Evolutionary conservation across 345 rosid genomes (phyloP).

Genomic region (Cardamine chenopodiifolia): DNA sequence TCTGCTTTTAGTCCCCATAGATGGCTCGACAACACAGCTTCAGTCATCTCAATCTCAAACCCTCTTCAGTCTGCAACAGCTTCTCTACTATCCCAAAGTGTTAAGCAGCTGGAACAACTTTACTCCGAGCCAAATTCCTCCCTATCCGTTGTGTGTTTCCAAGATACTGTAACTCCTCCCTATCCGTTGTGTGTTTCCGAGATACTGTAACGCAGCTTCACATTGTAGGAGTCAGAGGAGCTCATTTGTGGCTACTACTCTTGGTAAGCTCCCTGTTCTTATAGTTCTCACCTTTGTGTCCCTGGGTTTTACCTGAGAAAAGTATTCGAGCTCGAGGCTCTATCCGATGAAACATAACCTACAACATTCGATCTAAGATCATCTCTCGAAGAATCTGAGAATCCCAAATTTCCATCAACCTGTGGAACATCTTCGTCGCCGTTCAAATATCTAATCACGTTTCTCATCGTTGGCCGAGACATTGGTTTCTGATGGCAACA

Average conservation of each 20-base stretch:
- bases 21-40: conserved; percentile 61
- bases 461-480: no score
- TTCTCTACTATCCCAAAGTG: conserved; percentile 65
- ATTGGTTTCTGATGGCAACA: no score
- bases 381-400: no score
- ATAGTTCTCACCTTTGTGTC: conserved; percentile 84
- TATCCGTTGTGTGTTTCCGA: no score
- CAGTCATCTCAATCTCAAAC: conserved; percentile 75
- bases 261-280: conserved; percentile 69
- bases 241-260: conserved; percentile 65
- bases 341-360: no score
- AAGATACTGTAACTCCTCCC: no score
- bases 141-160: conserved; percentile 77
- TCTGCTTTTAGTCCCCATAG: conserved; percentile 44
- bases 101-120: conserved; percentile 69
- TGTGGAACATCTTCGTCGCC: no score
- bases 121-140: conserved; percentile 62
- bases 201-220: conserved; percentile 79
- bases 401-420: no score
- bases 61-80: conserved; percentile 65
- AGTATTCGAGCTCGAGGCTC: no score
- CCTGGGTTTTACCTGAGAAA: conserved; percentile 68
- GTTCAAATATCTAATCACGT: no score
- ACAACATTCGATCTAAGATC: no score
- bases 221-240: conserved; percentile 58